Evolutionary conservation across 2,329 filamentous ascomycete species (phyloP).

Genomic region (Raffaelea arxii): DNA sequence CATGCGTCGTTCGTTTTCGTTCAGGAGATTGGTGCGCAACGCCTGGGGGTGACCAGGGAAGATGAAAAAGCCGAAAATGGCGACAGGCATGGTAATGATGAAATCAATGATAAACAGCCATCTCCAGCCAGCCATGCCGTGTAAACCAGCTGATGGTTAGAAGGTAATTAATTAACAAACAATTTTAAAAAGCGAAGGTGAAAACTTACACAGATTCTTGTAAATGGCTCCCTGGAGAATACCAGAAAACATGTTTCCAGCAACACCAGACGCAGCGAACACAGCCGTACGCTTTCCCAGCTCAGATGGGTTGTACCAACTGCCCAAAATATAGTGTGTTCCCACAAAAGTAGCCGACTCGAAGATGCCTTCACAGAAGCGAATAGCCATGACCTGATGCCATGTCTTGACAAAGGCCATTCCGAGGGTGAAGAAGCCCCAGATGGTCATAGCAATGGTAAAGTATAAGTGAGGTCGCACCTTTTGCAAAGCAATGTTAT

Average conservation of each 20-base stretch:
- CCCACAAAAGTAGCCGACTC: slow-evolving; percentile 26
- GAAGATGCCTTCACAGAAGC: slow-evolving; percentile 33
- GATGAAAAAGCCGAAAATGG: slow-evolving; percentile 2
- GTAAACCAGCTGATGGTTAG: slow-evolving; percentile 18
- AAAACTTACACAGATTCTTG: slow-evolving; percentile 1
- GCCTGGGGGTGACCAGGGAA: slow-evolving; percentile 10
- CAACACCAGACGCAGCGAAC: slow-evolving; percentile 25
- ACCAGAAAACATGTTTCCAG: slow-evolving; percentile 20
- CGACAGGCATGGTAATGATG: neutral
- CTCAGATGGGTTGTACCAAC: slow-evolving; percentile 33
- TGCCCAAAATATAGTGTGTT: slow-evolving; percentile 23
- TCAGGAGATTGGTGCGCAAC: slow-evolving; percentile 1
- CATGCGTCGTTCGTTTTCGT: neutral
- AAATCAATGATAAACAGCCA: slow-evolving; percentile 24
- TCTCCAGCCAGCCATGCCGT: slow-evolving; percentile 24
- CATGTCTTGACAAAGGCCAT: slow-evolving; percentile 26
- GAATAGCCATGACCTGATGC: slow-evolving; percentile 24
- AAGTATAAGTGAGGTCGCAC: slow-evolving; percentile 29
- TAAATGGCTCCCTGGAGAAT: slow-evolving; percentile 27
- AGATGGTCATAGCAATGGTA: slow-evolving; percentile 22
- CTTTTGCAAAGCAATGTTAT: slow-evolving; percentile 27
- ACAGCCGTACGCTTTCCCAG: slow-evolving; percentile 29
- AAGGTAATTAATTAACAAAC: too few species aligned
- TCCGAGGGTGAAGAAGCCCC: slow-evolving; percentile 21
- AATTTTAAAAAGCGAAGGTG: too few species aligned